Base-by-base conservation (phyloP, 139 green algal genomes). In the Gonium pectorale region DNA sequence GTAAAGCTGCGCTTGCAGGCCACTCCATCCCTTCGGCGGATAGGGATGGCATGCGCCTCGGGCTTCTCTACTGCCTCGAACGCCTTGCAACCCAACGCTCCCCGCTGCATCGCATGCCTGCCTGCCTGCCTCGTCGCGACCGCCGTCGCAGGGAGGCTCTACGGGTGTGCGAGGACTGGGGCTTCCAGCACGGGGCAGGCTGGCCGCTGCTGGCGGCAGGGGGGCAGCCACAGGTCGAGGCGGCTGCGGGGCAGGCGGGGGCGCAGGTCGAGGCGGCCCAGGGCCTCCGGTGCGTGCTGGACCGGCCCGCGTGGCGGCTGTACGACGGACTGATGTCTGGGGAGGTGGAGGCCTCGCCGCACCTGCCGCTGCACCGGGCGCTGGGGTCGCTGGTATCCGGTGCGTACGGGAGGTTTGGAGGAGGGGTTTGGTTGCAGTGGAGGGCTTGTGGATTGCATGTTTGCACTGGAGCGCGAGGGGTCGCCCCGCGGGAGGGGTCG, bases 321-420 rank as follows among this genome's bases (percentile, higher is more conserved):
- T 86, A 81, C 56, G 52, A 46, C 4, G 40, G 69, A 7, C 40
- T 86, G 21, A 19, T 67, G 51, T n/a, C 27, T n/a, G 81, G 69
- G 54, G 27, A 67, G 56, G 17, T 67, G 69, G 67, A 41, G 52
- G 81, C 33, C 21, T 86, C 81, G n/a, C 69, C 69, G 68, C 81
- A 86, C 69, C 59, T 86, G 81, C 81, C 68, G 26, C 81, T 86
- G 81, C 81, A 86, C 81, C 68, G 81, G 41, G 67, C 54, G n/a
- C 8, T 33, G 13, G 40, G 17, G 24, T 38, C 43, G 0, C 67
- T 86, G 31, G 44, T 86, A 44, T 69, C 67, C 43, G 69, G 81
- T 86, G 40, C 1, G 79, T 49, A 7, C 7, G 38, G 4, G 52
- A n/a, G n/a, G 60, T 4, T 17, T 7, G 29, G 60, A n/a, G n/a